Percentiles rank a stretch among this genome's conserved stretches.
Conservation (phyloP, 2,329 filamentous ascomycete genomes). For the Periconia sp. region DNA sequence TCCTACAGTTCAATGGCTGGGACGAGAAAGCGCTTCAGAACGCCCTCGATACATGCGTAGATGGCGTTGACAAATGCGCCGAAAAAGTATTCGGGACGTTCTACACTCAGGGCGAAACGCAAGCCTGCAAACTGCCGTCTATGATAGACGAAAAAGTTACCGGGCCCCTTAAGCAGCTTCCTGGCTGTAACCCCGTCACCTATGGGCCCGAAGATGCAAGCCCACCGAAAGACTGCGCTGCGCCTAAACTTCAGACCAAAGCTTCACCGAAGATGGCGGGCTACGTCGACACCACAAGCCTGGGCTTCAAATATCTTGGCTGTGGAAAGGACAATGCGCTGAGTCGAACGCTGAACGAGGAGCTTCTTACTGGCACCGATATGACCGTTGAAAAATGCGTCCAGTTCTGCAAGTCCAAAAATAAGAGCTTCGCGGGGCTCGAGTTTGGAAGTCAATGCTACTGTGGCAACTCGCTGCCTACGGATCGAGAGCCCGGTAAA, state of each 20-base stretch:
- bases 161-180: conserved; percentile 50
- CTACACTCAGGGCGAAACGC: conserved; percentile 34
- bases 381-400: conserved; percentile 62
- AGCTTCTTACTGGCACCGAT: conserved; percentile 18
- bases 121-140: conserved; percentile 52
- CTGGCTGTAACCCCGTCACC: conserved; percentile 61
- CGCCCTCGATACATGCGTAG: conserved; percentile 68
- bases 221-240: conserved; percentile 10
- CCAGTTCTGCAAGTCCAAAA: conserved; percentile 53
- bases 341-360: conserved; percentile 34
- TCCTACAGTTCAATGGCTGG: conserved; percentile 60
- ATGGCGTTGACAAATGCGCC: conserved; percentile 43
- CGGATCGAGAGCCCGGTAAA: conserved; percentile 30
- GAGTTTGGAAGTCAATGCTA: conserved; percentile 63
- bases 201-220: conserved; percentile 21
- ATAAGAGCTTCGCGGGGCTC: conserved; percentile 58
- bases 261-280: conserved; percentile 46
- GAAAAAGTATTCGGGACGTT: conserved; percentile 46
- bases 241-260: conserved; percentile 27
- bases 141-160: conserved; percentile 48
- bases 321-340: conserved; percentile 55
- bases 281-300: conserved; percentile 50
- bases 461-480: conserved; percentile 40
- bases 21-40: conserved; percentile 64
- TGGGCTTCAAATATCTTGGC: conserved; percentile 59